Base-by-base conservation (phyloP, 2,329 filamentous ascomycete genomes). In the Neocatenulostroma microsporum region DNA sequence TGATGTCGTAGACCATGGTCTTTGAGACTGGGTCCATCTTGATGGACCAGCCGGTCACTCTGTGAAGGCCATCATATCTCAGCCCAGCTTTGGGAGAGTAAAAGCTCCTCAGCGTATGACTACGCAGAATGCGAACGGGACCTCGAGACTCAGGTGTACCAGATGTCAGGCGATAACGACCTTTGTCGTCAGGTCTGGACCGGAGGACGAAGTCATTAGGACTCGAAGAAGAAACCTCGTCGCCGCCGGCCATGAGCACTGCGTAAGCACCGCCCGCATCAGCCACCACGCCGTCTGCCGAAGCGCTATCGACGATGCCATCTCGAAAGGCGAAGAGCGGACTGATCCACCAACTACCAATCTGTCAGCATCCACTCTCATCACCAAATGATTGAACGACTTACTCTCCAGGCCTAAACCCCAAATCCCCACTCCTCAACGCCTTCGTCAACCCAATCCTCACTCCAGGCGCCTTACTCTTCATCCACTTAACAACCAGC, bases 341-440 rank as follows among this genome's bases (percentile, higher is more conserved):
- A 34, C 62, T 67, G 44, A 71, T 66, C 68, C 68, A 71, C 68
- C 68, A 71, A 19, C 67, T 70, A 28, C 14, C 13, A 25, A n/a
- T 9, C 14, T 30, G 39, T 46, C 32, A 44, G 42, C 33, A 11
- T 13, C 3, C 2, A 29, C 3, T 9, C 13, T 24, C 15, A 3
- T 13, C 14, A 12, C 14, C 17, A 29, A n/a, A n/a, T n/a, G n/a
- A n/a, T n/a, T n/a, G n/a, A n/a, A n/a, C 14, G 1, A 59, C 64
- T 51, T 42, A 70, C 67, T 62, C 55, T 52, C 68, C 68, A 37
- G 66, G 55, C n/a, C 42, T 53, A 39, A 71, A 71, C 0, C 64
- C 64, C n/a, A 69, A 42, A 41, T 58, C 48, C 5, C 67, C 67
- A 27, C 51, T 50, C 27, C 53, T 53, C 33, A 60, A 59, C 4